Conservation (phyloP, 768 basidiomycete genomes). For the Collybiopsis confluens region DNA sequence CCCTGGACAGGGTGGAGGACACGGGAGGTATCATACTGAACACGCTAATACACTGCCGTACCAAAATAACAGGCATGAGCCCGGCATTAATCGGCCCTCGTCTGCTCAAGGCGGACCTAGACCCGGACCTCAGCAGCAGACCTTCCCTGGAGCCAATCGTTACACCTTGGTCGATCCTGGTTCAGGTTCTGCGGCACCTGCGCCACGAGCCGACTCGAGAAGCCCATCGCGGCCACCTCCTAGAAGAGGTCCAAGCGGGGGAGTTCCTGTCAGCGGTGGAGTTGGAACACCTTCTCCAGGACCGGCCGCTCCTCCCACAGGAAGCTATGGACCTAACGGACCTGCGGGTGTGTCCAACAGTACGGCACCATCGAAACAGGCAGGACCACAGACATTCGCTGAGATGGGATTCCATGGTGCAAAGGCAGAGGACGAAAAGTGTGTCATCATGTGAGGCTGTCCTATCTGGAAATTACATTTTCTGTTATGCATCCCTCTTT, state of each 20-base stretch:
- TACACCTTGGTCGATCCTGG: conserved; percentile 7
- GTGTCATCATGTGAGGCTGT: conserved; percentile 74
- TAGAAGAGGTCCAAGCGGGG: neutral
- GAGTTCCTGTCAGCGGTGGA: neutral
- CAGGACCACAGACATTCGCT: conserved; percentile 74
- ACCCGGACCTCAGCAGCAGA: neutral
- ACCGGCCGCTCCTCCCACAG: neutral
- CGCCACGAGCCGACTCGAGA: too few species aligned
- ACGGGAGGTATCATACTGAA: neutral
- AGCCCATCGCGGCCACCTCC: neutral
- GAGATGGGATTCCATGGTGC: conserved; percentile 89
- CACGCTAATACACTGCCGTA: neutral
- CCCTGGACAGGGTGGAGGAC: neutral
- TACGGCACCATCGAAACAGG: conserved; percentile 13
- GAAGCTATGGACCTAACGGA: neutral
- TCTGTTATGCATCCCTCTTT: neutral
- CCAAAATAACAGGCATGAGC: neutral
- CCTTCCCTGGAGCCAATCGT: neutral
- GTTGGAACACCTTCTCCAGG: neutral
- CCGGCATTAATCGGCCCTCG: neutral
- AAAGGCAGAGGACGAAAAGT: conserved; percentile 78
- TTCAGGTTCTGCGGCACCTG: neutral
- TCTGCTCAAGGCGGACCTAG: neutral
- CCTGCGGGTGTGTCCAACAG: neutral
- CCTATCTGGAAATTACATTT: neutral